These are phyloP conservation scores for Mycosarcoma mackinlayi DNA, from an alignment of 1,284 basidiomycete species.

Conservation along the genomic window DNA sequence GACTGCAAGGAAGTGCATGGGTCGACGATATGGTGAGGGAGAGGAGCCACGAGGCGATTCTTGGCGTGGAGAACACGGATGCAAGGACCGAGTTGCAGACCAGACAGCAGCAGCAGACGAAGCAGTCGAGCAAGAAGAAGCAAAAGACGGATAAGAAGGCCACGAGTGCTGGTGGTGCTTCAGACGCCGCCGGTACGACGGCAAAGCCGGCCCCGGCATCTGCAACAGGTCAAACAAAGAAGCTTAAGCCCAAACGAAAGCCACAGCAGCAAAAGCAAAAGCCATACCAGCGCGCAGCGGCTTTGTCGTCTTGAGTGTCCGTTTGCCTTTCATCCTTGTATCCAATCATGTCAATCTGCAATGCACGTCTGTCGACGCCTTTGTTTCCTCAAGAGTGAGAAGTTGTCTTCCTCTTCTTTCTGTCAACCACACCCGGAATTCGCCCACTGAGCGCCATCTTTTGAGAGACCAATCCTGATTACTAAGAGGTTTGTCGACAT, in stretches of 20 bases:
- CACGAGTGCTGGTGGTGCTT: not conserved
- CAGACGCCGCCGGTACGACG: not conserved
- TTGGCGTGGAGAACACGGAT: conserved; percentile 42
- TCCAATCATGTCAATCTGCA: no score
- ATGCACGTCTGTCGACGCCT: no score
- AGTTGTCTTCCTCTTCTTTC: no score
- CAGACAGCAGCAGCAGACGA: conserved; percentile 9
- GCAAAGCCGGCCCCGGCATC: not conserved
- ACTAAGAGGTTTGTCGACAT: no score
- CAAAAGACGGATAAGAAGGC: conserved; percentile 3
- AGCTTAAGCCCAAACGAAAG: conserved; percentile 8
- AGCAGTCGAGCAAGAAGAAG: conserved; percentile 30
- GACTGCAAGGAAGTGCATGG: conserved; percentile 34
- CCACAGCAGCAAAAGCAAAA: conserved; percentile 3
- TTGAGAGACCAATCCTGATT: no score
- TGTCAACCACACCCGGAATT: no score
- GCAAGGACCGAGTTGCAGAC: conserved; percentile 24
- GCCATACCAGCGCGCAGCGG: conserved; percentile 4
- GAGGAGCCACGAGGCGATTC: conserved; percentile 27
- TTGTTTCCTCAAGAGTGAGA: no score
- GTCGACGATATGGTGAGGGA: conserved; percentile 36
- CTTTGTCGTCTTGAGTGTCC: not conserved
- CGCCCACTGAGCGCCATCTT: no score
- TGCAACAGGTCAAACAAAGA: not conserved
- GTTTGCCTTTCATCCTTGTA: no score